Evolutionary conservation across 2,329 filamentous ascomycete species (phyloP).

Genomic region (Verticillium longisporum): DNA sequence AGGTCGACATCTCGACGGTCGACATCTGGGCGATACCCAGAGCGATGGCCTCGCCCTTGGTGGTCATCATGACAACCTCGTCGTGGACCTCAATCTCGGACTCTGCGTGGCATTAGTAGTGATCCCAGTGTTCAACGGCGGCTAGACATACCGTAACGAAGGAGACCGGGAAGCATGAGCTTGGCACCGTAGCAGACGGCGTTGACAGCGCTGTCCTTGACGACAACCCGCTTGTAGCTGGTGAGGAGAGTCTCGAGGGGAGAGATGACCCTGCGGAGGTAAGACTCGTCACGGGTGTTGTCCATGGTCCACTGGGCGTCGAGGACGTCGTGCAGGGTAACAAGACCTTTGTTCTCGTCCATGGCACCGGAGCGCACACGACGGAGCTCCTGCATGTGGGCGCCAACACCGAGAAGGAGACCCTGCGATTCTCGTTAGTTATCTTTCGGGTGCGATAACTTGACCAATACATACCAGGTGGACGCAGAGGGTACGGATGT

Average conservation of each 20-base stretch:
- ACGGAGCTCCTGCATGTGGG: slow-evolving; percentile 96
- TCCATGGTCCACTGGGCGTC: slow-evolving; percentile 96
- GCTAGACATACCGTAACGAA: slow-evolving; percentile 69
- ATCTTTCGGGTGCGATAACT: slow-evolving; percentile 17
- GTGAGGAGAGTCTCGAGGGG: slow-evolving; percentile 89
- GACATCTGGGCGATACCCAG: slow-evolving; percentile 97
- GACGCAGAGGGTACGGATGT: slow-evolving; percentile 96
- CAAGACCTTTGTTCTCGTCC: slow-evolving; percentile 82
- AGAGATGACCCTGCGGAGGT: slow-evolving; percentile 83
- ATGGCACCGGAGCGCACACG: slow-evolving; percentile 92
- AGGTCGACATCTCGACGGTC: slow-evolving; percentile 91
- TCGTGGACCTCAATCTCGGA: slow-evolving; percentile 88
- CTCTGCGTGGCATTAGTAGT: slow-evolving; percentile 46
- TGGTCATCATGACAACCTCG: slow-evolving; percentile 96
- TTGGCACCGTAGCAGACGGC: slow-evolving; percentile 98
- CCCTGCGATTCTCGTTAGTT: slow-evolving; percentile 31
- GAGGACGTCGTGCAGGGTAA: slow-evolving; percentile 90
- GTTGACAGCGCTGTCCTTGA: slow-evolving; percentile 95
- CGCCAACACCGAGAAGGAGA: slow-evolving; percentile 70
- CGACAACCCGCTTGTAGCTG: slow-evolving; percentile 92
- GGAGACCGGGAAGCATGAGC: slow-evolving; percentile 93
- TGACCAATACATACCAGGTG: slow-evolving; percentile 49
- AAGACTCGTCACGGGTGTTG: slow-evolving; percentile 84
- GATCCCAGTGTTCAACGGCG: not conserved
- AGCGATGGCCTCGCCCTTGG: slow-evolving; percentile 97